Percentiles rank a stretch among this genome's conserved stretches.
Conservation (phyloP, 1,139 yeast genomes). For the Saccharomyces pastorianus region DNA sequence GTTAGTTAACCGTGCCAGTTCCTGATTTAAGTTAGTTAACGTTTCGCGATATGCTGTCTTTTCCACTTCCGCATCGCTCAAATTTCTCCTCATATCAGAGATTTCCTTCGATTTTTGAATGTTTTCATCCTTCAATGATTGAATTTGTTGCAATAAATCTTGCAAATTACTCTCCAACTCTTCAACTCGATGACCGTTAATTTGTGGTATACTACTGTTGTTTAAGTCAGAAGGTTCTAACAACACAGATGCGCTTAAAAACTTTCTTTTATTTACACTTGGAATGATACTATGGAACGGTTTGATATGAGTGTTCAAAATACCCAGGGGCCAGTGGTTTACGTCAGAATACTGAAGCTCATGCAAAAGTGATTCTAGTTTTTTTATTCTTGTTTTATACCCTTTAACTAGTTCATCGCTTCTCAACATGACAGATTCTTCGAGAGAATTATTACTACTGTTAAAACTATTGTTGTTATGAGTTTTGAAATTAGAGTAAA, state of each 20-base stretch:
- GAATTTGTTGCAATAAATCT: constrained; percentile 6
- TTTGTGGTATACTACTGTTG: background rate
- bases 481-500: constrained; percentile 27
- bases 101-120: background rate
- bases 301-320: constrained; percentile 10
- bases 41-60: constrained; percentile 27
- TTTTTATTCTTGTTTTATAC: constrained; percentile 50
- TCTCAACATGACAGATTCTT: background rate
- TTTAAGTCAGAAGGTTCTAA: background rate
- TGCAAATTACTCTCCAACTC: background rate
- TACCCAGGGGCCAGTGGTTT: constrained; percentile 47
- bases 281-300: constrained; percentile 14
- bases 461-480: background rate
- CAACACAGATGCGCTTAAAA: background rate
- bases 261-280: constrained; percentile 6
- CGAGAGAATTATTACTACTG: background rate
- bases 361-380: constrained; percentile 57
- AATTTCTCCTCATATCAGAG: background rate
- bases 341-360: constrained; percentile 55
- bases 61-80: constrained; percentile 21
- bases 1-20: background rate
- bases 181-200: background rate
- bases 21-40: constrained; percentile 17
- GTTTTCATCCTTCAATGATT: constrained; percentile 8
- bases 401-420: constrained; percentile 40